Base-by-base conservation (phyloP, 1,284 basidiomycete genomes). In the Ceratobasidium sp. region DNA sequence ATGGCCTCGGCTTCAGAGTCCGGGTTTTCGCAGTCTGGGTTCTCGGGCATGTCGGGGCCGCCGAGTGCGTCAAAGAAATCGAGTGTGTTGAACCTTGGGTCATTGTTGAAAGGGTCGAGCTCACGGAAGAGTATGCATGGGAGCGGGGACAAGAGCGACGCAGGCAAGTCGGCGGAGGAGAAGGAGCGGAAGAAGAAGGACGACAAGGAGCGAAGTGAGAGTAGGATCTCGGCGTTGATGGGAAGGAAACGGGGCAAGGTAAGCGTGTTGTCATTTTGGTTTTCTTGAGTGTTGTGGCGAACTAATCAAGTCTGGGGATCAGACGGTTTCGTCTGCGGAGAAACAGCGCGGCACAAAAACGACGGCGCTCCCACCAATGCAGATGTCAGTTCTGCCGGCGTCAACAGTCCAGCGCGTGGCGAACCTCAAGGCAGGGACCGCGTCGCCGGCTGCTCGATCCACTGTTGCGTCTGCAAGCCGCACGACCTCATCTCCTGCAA, bases 171-270 rank as follows among this genome's bases (percentile, higher is more conserved):
- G 26, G 55, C 64, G 16, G 67, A 73, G 49, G 47, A 57, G 18
- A 70, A 67, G 59, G 64, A 70, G 23, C 70, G 73, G 43, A 81
- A 83, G 76, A 91, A 90, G 82, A 91, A 91, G 78, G 91, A 93
- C 72, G 87, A 91, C 73, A 94, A 93, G 81, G 91, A 94, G 78
- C 85, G 91, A 54, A 91, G 91, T 75, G 91, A 94, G 81, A 93
- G 93, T 79, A 86, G 92, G 78, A 93, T 94, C 77, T 93, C 92
- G 8, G 91, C 91, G 38, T 85, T 97, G 78, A 94, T 95, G 85
- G 92, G 94, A 38, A 85, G 96, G 78, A 95, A 92, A 79, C 85
- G 96, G 73, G 96, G 96, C 81, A 98, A 98, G 89, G 96, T 96
- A 79, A 79, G 83, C 78, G 62, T 59, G 23, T 41, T 14, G 14